phyloP scores from a whole-genome alignment of 108 stramenopile species.

The Cyclotella sp. region DNA sequence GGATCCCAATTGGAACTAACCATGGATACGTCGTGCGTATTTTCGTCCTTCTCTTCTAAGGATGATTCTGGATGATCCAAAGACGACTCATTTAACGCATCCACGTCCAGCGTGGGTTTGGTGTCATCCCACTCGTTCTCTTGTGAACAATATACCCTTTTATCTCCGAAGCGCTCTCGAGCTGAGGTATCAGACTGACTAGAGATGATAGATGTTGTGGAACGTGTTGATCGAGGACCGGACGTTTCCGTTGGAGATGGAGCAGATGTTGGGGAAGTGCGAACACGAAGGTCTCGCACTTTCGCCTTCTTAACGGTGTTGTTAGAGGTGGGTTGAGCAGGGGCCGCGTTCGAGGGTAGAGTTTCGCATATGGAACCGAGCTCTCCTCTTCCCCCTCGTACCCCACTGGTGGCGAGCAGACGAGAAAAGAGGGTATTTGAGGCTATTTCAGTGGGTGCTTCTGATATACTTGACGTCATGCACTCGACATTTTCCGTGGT shows the following conservation, averaged over 20 bases:
- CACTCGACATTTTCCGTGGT: neutral
- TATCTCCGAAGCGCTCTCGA: no score
- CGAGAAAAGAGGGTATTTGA: neutral
- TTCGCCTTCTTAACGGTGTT: no score
- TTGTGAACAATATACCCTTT: neutral
- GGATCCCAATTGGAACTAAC: slow-evolving; percentile 32
- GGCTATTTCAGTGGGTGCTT: slow-evolving; percentile 1
- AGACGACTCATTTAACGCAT: neutral
- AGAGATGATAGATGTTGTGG: no score
- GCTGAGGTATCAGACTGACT: no score
- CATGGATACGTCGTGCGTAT: slow-evolving; percentile 10
- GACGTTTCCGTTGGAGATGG: no score
- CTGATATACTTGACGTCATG: neutral
- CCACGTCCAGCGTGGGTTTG: neutral
- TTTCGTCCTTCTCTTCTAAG: neutral
- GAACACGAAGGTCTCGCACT: no score
- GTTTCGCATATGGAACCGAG: neutral
- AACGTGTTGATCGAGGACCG: no score
- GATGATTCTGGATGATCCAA: neutral
- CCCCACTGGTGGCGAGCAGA: neutral
- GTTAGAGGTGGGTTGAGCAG: no score
- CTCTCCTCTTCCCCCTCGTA: neutral
- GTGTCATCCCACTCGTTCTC: neutral
- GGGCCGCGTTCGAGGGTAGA: neutral
- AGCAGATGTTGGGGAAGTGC: no score